Evolutionary conservation across 495 filamentous ascomycete species (phyloP), one percentile per base, ranked within the genome.

Genomic region (Neurospora sp.): DNA sequence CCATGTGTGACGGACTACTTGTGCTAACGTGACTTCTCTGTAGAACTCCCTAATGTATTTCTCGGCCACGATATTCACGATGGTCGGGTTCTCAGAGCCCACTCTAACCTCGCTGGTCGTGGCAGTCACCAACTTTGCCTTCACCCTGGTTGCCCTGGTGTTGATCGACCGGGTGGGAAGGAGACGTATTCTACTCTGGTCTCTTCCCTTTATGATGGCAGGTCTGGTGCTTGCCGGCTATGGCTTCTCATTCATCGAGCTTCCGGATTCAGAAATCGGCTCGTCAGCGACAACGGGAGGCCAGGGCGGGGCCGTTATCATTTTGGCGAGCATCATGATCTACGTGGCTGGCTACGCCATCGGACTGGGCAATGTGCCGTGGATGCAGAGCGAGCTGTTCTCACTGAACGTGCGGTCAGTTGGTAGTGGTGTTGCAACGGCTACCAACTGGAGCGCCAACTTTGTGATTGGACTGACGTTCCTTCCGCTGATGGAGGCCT

Each of bases 21-120:
- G 38, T 70, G 71, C 77, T 81, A 69, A 80, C 71, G 2, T 66
- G 46, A 35, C 31, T 60, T 23, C 0, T 9, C 12, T 27, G 23
- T 77, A 91, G 89, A 97, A 97, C 82, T 92, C 91, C 69, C 86
- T 97, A 14, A 98, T 98, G 95, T 98, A 98, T 80, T 97, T 95
- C 80, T 95, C 93, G 8, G 93, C 93, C 5, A 97, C 94, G 6
- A 93, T 98, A 39, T 98, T 98, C 80, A 85, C 90, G 12, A 83
- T 93, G 39, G 84, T 97, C 27, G 91, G 91, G 3, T 97, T 97
- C 80, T 85, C 86, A 39, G 90, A 89, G 20, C 95, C 95, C 37
- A 97, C 93, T 0, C 85, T 95, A 66, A 93, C 91, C 3, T 92
- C 93, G 3, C 87, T 97, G 49, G 89, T 90, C 6, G 91, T 97